A percentile compares a stretch with the other conserved stretches of the same genome.
Conservation (phyloP, 805 yeast species). For the Ogataea allantospora region DNA sequence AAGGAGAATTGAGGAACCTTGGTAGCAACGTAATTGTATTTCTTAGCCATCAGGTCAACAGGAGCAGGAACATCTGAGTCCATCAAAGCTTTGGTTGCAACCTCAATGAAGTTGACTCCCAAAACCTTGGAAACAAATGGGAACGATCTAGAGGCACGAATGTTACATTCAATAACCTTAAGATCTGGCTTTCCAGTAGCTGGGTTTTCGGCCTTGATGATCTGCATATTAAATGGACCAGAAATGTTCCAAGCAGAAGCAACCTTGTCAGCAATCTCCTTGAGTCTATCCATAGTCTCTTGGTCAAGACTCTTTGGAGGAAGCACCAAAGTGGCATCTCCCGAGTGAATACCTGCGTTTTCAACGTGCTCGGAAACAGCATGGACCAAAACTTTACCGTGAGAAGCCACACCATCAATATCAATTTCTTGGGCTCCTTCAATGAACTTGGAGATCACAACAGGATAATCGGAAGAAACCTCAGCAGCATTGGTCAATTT, state of each 20-base stretch:
- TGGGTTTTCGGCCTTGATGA: constrained; percentile 72
- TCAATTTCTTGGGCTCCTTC: constrained; percentile 97
- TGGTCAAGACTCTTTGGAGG: constrained; percentile 95
- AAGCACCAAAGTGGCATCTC: constrained; percentile 95
- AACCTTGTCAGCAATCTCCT: constrained; percentile 92
- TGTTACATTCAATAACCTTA: constrained; percentile 97
- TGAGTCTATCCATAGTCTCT: constrained; percentile 87
- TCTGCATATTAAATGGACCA: constrained; percentile 97
- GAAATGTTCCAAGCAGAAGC: constrained; percentile 93
- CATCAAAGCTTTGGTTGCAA: constrained; percentile 85
- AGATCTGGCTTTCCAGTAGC: constrained; percentile 60
- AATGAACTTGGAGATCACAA: constrained; percentile 93
- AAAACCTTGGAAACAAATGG: constrained; percentile 97
- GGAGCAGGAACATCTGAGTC: constrained; percentile 75
- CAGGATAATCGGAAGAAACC: constrained; percentile 97
- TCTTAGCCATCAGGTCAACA: constrained; percentile 72
- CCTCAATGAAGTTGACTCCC: constrained; percentile 91
- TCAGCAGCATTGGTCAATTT: constrained; percentile 93
- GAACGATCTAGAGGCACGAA: constrained; percentile 98
- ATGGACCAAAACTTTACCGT: constrained; percentile 93
- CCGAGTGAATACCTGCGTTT: constrained; percentile 99
- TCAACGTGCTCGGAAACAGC: constrained; percentile 98
- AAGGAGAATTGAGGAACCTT: constrained; percentile 99
- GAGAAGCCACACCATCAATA: constrained; percentile 96
- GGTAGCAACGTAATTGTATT: constrained; percentile 85